A percentile compares a stretch with the other conserved stretches of the same genome.
phyloP scores from a whole-genome alignment of 305 asterid genomes.

The Ruellia speciosa region DNA sequence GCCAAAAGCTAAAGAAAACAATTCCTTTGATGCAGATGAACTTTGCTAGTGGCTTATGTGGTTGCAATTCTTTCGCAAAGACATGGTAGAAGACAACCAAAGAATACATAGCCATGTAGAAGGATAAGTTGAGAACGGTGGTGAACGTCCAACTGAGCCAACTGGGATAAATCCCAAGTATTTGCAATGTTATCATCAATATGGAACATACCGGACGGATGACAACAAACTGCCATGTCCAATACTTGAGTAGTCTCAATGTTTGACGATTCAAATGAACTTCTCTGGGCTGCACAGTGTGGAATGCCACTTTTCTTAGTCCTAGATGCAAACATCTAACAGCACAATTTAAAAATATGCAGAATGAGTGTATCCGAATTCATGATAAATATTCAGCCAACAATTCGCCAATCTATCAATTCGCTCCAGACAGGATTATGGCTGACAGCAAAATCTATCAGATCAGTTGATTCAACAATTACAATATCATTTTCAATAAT shows the following conservation, averaged over 20 bases:
- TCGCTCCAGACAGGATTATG: no score
- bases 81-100: slow-evolving; percentile 70
- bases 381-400: no score
- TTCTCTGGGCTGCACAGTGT: slow-evolving; percentile 52
- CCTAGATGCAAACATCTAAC: slow-evolving; percentile 17
- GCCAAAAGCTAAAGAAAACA: slow-evolving; percentile 93
- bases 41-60: slow-evolving; percentile 78
- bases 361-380: no score
- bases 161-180: slow-evolving; percentile 61
- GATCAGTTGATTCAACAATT: no score
- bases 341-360: neutral
- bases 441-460: no score
- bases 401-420: no score
- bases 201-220: slow-evolving; percentile 73
- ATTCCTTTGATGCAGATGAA: slow-evolving; percentile 80
- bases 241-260: slow-evolving; percentile 51
- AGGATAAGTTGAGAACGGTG: slow-evolving; percentile 54
- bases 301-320: slow-evolving; percentile 10
- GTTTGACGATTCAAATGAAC: slow-evolving; percentile 61
- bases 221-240: slow-evolving; percentile 85
- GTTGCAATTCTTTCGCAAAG: slow-evolving; percentile 67
- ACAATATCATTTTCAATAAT: no score
- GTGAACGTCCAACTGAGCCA: slow-evolving; percentile 82
- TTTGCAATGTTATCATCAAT: slow-evolving; percentile 54
- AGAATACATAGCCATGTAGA: slow-evolving; percentile 69